A percentile compares a stretch with the other conserved stretches of the same genome.
phyloP scores from a whole-genome alignment of 208 protist genomes.

The Herpetomonas muscarum region DNA sequence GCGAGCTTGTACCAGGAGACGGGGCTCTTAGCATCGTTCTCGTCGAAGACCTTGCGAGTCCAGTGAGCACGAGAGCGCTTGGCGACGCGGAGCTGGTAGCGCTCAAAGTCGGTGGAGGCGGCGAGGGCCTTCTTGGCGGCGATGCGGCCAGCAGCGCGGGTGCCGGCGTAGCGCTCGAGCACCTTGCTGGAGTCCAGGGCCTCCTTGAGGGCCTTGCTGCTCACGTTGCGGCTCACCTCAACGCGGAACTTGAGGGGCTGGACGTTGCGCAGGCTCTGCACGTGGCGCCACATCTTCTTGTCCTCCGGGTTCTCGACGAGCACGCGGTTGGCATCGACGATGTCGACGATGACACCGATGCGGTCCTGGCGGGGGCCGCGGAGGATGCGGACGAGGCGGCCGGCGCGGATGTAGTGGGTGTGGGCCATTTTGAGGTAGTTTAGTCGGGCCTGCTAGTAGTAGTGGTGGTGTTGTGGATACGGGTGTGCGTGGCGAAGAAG shows the following conservation, averaged over 20 bases:
- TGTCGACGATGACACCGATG: constrained; percentile 79
- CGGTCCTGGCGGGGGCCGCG: constrained; percentile 58
- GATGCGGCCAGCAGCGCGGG: constrained; percentile 70
- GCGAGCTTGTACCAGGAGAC: constrained; percentile 89
- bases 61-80: constrained; percentile 88
- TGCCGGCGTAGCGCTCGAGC: constrained; percentile 85
- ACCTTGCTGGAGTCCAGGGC: constrained; percentile 60
- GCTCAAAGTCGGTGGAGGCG: constrained; percentile 85
- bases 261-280: constrained; percentile 87
- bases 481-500: no score
- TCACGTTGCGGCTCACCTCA: constrained; percentile 61
- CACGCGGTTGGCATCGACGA: constrained; percentile 87
- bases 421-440: constrained; percentile 42
- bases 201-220: constrained; percentile 72
- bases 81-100: constrained; percentile 89
- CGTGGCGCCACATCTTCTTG: constrained; percentile 88
- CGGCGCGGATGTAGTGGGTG: constrained; percentile 52
- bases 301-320: constrained; percentile 89
- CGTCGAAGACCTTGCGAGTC: constrained; percentile 89
- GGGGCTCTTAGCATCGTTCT: constrained; percentile 82
- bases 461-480: no score
- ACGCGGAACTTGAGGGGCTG: constrained; percentile 79
- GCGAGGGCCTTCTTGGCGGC: constrained; percentile 81
- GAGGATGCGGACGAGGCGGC: constrained; percentile 60
- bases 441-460: constrained; percentile 1